Evolutionary conservation across 2,329 filamentous ascomycete species (phyloP).

Genomic region (Fusarium verticillioides): DNA sequence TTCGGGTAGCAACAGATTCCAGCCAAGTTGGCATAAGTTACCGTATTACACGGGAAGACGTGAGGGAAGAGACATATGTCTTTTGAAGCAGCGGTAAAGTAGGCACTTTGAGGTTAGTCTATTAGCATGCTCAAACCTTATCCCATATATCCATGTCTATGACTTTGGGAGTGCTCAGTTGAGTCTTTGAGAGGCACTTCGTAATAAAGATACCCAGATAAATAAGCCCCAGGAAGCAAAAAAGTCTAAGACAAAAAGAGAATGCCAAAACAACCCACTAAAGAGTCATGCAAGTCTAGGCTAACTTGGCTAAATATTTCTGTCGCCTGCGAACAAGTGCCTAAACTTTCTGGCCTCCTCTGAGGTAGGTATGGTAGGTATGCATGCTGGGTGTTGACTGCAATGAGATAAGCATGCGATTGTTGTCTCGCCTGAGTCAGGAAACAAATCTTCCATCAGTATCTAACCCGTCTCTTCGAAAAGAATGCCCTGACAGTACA

Average conservation of each 20-base stretch:
- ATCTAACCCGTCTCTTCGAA: background rate
- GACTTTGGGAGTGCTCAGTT: background rate
- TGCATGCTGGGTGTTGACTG: background rate
- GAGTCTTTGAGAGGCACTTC: background rate
- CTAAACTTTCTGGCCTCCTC: background rate
- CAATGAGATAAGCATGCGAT: slow-evolving; percentile 8
- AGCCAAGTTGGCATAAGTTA: background rate
- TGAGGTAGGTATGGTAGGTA: background rate
- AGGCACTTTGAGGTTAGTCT: background rate
- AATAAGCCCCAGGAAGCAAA: background rate
- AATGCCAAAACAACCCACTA: background rate
- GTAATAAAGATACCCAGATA: background rate
- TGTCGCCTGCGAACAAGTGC: background rate
- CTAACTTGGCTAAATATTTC: background rate
- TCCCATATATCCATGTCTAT: background rate
- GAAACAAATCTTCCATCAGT: background rate
- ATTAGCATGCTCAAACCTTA: background rate
- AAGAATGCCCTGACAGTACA: background rate
- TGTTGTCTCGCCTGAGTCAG: slow-evolving; percentile 12
- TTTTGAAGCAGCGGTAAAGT: background rate
- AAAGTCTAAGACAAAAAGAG: background rate
- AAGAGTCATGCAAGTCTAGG: background rate
- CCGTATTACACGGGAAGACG: background rate
- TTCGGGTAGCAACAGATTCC: slow-evolving; percentile 24
- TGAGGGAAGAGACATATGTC: background rate